A percentile compares a stretch with the other conserved stretches of the same genome.
Evolutionary conservation across 495 filamentous ascomycete genomes (phyloP).

Genomic region (Xylaria curta): DNA sequence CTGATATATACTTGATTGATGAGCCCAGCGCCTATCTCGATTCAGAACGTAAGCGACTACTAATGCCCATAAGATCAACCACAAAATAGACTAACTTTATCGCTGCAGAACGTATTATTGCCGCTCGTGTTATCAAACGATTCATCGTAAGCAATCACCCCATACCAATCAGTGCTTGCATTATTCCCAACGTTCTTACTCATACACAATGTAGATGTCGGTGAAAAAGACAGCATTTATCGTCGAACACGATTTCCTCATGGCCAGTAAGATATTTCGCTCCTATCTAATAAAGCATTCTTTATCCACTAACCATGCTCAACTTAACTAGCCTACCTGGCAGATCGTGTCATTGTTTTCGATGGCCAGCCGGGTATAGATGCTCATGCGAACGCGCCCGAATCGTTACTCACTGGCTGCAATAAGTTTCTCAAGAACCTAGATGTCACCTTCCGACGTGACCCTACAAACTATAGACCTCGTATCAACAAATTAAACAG

Average conservation of each 20-base stretch:
- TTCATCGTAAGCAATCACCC: slow-evolving; percentile 68
- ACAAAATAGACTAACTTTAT: not conserved
- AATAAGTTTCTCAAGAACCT: slow-evolving; percentile 95
- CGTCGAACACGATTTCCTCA: slow-evolving; percentile 99
- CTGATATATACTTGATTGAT: slow-evolving; percentile 98
- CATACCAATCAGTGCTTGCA: not conserved
- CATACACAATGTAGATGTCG: slow-evolving; percentile 68
- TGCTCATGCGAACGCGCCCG: slow-evolving; percentile 84
- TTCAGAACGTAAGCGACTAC: slow-evolving; percentile 68
- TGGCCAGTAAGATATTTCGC: slow-evolving; percentile 62
- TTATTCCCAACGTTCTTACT: not conserved
- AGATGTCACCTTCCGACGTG: slow-evolving; percentile 97
- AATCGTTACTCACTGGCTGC: slow-evolving; percentile 93
- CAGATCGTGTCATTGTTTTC: slow-evolving; percentile 98
- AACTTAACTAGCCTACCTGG: slow-evolving; percentile 72
- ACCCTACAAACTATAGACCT: slow-evolving; percentile 92
- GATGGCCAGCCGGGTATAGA: slow-evolving; percentile 90
- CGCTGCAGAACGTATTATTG: slow-evolving; percentile 80
- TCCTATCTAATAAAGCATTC: not conserved
- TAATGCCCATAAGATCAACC: not conserved
- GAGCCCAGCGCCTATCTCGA: slow-evolving; percentile 95
- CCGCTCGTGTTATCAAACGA: slow-evolving; percentile 95
- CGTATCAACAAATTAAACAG: slow-evolving; percentile 97
- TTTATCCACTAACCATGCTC: not conserved
- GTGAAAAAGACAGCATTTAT: slow-evolving; percentile 99